Base-by-base conservation (phyloP, 2,329 filamentous ascomycete species). In the Fusarium bactridioides region DNA sequence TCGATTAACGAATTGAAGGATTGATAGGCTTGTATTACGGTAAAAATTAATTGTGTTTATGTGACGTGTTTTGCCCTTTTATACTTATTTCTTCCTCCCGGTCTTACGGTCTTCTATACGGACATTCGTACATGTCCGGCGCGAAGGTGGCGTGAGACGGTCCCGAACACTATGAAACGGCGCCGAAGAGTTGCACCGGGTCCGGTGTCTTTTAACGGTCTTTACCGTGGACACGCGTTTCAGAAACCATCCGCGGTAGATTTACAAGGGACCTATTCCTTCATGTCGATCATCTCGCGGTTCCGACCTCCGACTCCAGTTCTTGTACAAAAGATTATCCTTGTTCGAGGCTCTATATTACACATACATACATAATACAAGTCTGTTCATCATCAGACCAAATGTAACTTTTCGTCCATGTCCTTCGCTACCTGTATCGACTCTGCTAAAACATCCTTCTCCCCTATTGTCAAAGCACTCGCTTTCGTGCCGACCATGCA, bases 401-500 rank as follows among this genome's bases (percentile, higher is more conserved):
- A 16, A 31, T 61, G 31, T 19, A 75, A 31, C 33, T 27, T 59
- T 29, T 40, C 25, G 50, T 75, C 72, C n/a, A 69, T 61, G 27
- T 66, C 69, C 31, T 15, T 55, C 1, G 74, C 74, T 29, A 56
- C 54, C 0, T 67, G 25, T 21, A 76, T 76, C 7, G 68, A 53
- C 18, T 19, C 31, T 1, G 12, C 31, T 9, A 76, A 16, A n/a
- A 74, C 18, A 37, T 33, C 15, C 18, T n/a, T 44, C 54, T 76
- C 74, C 1, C 38, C 8, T 1, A 4, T 31, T 0, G 29, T 50
- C 7, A 78, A n/a, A 13, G 70, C 41, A 3, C 31, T 61, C 8
- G 37, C 73, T 33, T 61, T 37, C 4, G 41, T 50, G 2, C 74
- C 76, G 10, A 74, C 74, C 83, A 84, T 84, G 48, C 82, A 84